A percentile compares a stretch with the other conserved stretches of the same genome.
These are phyloP conservation scores for Phytophthora fragariae DNA, from an alignment of 352 stramenopile genomes.

Conservation along the genomic window DNA sequence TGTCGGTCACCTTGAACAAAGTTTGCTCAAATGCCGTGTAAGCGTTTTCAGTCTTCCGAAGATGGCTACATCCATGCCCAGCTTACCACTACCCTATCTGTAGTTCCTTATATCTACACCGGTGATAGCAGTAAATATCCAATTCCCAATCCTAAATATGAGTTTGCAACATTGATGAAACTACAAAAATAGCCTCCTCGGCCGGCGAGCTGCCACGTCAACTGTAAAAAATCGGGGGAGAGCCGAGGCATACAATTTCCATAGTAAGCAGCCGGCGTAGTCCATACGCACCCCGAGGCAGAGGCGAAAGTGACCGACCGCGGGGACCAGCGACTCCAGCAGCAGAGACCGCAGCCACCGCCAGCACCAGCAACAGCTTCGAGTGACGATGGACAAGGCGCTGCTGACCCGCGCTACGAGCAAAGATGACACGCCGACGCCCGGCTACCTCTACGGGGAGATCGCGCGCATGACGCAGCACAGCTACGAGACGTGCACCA, in stretches of 20 bases:
- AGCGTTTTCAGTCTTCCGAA: too few species aligned
- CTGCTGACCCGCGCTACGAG: slow-evolving; percentile 94
- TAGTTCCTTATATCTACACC: too few species aligned
- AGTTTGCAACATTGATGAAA: too few species aligned
- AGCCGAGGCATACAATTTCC: not conserved
- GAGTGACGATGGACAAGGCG: slow-evolving; percentile 89
- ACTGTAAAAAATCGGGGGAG: slow-evolving; percentile 13
- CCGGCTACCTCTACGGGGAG: slow-evolving; percentile 97
- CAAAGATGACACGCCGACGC: slow-evolving; percentile 94
- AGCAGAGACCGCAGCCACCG: not conserved
- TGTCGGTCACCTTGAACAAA: too few species aligned
- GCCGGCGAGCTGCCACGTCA: slow-evolving; percentile 10
- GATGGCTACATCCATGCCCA: too few species aligned
- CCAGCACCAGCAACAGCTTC: not conserved
- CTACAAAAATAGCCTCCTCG: too few species aligned
- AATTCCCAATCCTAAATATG: too few species aligned
- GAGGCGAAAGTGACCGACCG: slow-evolving; percentile 17
- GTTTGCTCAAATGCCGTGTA: too few species aligned
- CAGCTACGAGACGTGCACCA: slow-evolving; percentile 90
- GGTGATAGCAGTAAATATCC: too few species aligned
- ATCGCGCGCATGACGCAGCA: slow-evolving; percentile 95
- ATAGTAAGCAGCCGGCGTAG: not conserved
- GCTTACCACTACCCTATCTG: too few species aligned
- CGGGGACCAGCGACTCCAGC: not conserved
- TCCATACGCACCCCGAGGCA: not conserved